These are phyloP conservation scores for Bipolaris oryzae DNA, from an alignment of 2,329 filamentous ascomycete species.

Conservation along the genomic window DNA sequence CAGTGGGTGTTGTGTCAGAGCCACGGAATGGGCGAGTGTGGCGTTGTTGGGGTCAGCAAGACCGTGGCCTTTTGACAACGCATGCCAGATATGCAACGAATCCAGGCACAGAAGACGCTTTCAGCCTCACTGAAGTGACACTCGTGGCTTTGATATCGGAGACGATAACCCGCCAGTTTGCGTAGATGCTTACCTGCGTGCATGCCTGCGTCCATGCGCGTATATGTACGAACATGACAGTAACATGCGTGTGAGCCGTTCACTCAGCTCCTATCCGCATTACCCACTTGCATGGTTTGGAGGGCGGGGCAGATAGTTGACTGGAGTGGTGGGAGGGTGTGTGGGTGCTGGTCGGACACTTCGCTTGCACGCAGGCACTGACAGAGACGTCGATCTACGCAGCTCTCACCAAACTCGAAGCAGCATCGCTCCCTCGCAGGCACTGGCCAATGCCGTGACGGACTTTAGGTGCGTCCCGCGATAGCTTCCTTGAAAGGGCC, in stretches of 20 bases:
- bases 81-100: constrained; percentile 16
- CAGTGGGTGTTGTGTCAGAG: constrained; percentile 18
- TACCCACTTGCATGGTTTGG: constrained; percentile 20
- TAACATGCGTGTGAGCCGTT: constrained; percentile 1
- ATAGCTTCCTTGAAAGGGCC: constrained; percentile 27
- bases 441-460: constrained; percentile 37
- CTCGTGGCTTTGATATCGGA: constrained; percentile 15
- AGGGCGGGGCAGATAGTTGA: neutral
- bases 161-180: constrained; percentile 13
- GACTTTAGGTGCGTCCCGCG: constrained; percentile 40
- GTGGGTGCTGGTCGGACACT: constrained; percentile 28
- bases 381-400: constrained; percentile 36
- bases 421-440: constrained; percentile 24
- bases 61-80: constrained; percentile 22
- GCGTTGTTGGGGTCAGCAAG: constrained; percentile 32
- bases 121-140: constrained; percentile 16
- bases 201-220: neutral
- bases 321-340: constrained; percentile 2
- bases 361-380: constrained; percentile 33
- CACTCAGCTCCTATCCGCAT: constrained; percentile 4
- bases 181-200: neutral
- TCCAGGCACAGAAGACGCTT: constrained; percentile 16
- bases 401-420: constrained; percentile 23
- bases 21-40: constrained; percentile 23
- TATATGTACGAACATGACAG: neutral